Base-by-base conservation (phyloP, 1,284 basidiomycete genomes). In the Leccinum fallax region DNA sequence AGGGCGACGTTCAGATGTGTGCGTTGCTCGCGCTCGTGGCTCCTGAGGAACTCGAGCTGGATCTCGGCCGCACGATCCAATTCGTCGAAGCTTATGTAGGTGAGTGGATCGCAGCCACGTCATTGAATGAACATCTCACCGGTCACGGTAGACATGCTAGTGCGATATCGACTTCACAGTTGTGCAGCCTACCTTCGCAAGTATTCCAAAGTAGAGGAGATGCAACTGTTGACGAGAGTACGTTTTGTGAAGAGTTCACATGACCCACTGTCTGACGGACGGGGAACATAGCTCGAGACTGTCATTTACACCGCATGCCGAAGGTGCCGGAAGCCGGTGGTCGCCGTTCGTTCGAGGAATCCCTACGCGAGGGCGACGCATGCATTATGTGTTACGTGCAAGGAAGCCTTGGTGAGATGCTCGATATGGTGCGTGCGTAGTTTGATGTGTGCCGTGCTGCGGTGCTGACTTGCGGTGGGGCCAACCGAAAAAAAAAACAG, bases 1-100 rank as follows among this genome's bases (percentile, higher is more conserved):
- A 91, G 88, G 90, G 91, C 5, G 86, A 93, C 66, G 77, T 92
- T 1, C 90, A 92, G 68, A 89, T 86, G 80, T 92, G 90, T 72
- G 85, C 88, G 3, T 83, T 89, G 80, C 69, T 93, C 19, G 79
- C 84, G 3, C 70, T 89, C 2, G 76, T 92, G 24, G 88, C 85
- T 10, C 76, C 81, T 0, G 66, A 78, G 51, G 88, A 92, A 69
- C 75, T 93, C 32, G 67, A 70, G 21, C 72, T 92, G 10, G 70
- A 76, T 5, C 71, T 74, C 32, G 70, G 69, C 56, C 78, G 85
- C 51, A 74, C 77, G n/a, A 68, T 79, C 28, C 79, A 81, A 49
- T 88, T 91, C 61, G 69, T 90, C 15, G 88, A 91, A 62, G 78
- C 86, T 2, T 93, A 93, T 68, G 80, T 90, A 30, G 90, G 90